Evolutionary conservation across 805 yeast species (phyloP).

Genomic region (Nadsonia fulvescens): DNA sequence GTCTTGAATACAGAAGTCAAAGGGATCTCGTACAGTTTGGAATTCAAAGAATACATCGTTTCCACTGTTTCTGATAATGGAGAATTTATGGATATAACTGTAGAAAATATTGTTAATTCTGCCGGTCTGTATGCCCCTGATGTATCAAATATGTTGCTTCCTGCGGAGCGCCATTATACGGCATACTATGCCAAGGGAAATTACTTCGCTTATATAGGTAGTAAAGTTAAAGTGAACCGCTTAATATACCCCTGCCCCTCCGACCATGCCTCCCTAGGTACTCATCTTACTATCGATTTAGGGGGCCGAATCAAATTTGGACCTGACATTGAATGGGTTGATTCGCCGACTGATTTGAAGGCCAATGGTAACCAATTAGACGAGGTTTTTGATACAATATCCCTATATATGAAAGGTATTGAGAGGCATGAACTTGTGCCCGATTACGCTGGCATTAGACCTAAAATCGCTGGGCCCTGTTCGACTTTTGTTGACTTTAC

Average conservation of each 20-base stretch:
- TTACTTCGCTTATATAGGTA: constrained; percentile 41
- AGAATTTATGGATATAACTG: constrained; percentile 15
- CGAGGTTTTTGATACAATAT: constrained; percentile 40
- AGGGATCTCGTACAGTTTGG: constrained; percentile 10
- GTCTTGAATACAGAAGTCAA: constrained; percentile 13
- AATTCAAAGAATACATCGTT: constrained; percentile 11
- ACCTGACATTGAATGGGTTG: constrained; percentile 77
- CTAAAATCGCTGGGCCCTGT: constrained; percentile 40
- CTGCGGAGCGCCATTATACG: constrained; percentile 35
- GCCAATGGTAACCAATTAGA: constrained; percentile 25
- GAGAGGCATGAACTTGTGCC: constrained; percentile 35
- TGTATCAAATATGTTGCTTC: constrained; percentile 54
- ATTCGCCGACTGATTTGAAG: constrained; percentile 14
- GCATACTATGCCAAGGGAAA: constrained; percentile 72
- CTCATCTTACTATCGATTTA: constrained; percentile 69
- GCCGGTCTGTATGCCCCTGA: constrained; percentile 66
- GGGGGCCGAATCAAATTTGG: constrained; percentile 73
- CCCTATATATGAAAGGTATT: constrained; percentile 45
- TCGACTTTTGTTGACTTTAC: constrained; percentile 50
- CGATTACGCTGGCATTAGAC: constrained; percentile 69
- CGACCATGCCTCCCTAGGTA: constrained; percentile 63
- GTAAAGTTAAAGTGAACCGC: constrained; percentile 32
- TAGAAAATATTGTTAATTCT: constrained; percentile 49
- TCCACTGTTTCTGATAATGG: constrained; percentile 10
- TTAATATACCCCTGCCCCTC: constrained; percentile 67